Conservation (phyloP, 768 basidiomycete species). For the Galerina marginata region DNA sequence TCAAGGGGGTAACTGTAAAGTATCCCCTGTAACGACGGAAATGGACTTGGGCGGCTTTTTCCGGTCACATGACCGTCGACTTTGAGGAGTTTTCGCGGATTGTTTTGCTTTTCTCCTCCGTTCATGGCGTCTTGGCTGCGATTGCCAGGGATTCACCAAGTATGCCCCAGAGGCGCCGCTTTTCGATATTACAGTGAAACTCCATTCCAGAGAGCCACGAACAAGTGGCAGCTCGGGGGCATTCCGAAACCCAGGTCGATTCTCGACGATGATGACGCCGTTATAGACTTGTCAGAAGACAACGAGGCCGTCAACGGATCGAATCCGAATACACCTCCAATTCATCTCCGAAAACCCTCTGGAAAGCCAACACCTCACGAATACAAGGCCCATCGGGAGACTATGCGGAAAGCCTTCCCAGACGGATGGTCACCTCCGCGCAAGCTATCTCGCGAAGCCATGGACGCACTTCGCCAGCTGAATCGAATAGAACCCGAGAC, state of each 20-base stretch:
- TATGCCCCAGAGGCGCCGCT: constrained; percentile 15
- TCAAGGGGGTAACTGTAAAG: constrained; percentile 3
- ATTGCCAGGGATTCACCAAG: constrained; percentile 3
- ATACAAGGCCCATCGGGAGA: constrained; percentile 54
- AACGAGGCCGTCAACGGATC: constrained; percentile 51
- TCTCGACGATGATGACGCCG: constrained; percentile 51
- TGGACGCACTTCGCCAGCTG: constrained; percentile 77
- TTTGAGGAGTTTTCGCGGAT: background rate
- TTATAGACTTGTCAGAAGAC: constrained; percentile 58
- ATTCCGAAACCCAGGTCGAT: constrained; percentile 48
- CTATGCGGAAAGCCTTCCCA: constrained; percentile 61
- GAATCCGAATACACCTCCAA: constrained; percentile 39
- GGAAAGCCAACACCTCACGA: constrained; percentile 51
- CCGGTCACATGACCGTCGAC: constrained; percentile 27
- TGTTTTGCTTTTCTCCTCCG: background rate
- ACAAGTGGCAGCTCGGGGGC: constrained; percentile 47
- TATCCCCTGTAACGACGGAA: background rate
- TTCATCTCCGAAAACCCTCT: constrained; percentile 44
- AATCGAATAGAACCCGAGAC: constrained; percentile 65
- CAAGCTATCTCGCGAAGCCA: constrained; percentile 82
- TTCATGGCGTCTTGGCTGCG: constrained; percentile 32
- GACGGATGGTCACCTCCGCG: constrained; percentile 79
- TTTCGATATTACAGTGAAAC: constrained; percentile 29
- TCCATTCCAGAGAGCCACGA: constrained; percentile 18
- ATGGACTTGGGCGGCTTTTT: constrained; percentile 14